phyloP scores from a whole-genome alignment of 1,284 basidiomycete genomes.

The Boletellus deceptivus region DNA sequence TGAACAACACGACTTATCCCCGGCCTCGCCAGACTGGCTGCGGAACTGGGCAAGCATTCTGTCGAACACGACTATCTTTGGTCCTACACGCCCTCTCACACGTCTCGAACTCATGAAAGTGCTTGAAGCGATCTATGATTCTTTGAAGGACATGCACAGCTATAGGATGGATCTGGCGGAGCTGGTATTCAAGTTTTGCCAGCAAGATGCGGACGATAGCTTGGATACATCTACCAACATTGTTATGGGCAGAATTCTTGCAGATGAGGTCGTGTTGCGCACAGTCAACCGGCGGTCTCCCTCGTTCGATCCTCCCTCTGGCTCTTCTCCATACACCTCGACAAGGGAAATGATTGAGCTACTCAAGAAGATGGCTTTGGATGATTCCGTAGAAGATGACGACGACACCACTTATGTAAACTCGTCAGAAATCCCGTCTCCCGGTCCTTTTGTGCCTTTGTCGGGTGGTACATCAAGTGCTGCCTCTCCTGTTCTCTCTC shows the following conservation, averaged over 20 bases:
- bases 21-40: slow-evolving; percentile 67
- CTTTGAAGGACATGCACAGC: slow-evolving; percentile 62
- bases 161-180: slow-evolving; percentile 63
- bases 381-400: slow-evolving; percentile 39
- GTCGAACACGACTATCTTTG: slow-evolving; percentile 48
- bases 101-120: slow-evolving; percentile 53
- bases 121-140: slow-evolving; percentile 56
- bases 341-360: slow-evolving; percentile 38
- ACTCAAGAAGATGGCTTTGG: slow-evolving; percentile 39
- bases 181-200: slow-evolving; percentile 55
- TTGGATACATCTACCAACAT: slow-evolving; percentile 40
- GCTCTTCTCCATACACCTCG: slow-evolving; percentile 22
- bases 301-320: slow-evolving; percentile 23
- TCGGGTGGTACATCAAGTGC: slow-evolving; percentile 36
- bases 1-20: slow-evolving; percentile 63
- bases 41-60: slow-evolving; percentile 60
- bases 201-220: slow-evolving; percentile 36
- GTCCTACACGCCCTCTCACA: slow-evolving; percentile 50
- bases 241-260: slow-evolving; percentile 60
- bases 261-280: slow-evolving; percentile 57
- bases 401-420: slow-evolving; percentile 40
- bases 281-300: slow-evolving; percentile 38
- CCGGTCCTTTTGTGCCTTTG: slow-evolving; percentile 29
- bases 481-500: slow-evolving; percentile 52
- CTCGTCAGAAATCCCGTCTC: slow-evolving; percentile 39